Base-by-base conservation (phyloP, 2,329 filamentous ascomycete species). In the Plenodomus lindquistii region DNA sequence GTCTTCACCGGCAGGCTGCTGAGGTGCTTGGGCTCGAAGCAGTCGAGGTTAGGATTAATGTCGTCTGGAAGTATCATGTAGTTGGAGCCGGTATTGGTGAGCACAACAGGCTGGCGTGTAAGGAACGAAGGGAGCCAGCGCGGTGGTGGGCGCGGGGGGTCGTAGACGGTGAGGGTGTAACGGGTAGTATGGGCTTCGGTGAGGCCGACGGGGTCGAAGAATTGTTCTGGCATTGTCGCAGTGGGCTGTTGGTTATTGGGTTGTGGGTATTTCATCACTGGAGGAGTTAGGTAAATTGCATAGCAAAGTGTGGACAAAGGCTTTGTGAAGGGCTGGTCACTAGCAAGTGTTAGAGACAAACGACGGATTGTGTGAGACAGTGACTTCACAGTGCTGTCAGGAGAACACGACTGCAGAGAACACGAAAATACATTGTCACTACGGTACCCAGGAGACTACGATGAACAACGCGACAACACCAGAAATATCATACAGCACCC, bases 101-200 rank as follows among this genome's bases (percentile, higher is more conserved):
- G 15, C 21, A 42, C 36, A 36, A 52, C 36, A 19, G 48, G 42
- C 36, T 46, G 37, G 11, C 54, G 48, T 1, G 47, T 59, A 15
- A 67, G 48, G 29, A 62, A 48, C 2, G 31, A 40, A 5, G 61
- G 58, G 7, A 63, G 21, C 50, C 48, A 62, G 9, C 39, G 41
- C n/a, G 55, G 48, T 13, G 50, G 57, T 29, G 59, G 59, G 18
- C 62, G 55, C 2, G 55, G 57, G 11, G 59, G 60, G 5, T 44
- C 46, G 27, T 54, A 42, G 9, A 64, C 56, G 8, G 46, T 49
- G 24, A 67, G 46, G 8, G 60, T 66, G 51, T 66, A 67, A 24
- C 48, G 35, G 1, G 62, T 66, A 2, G 51, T 54, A 24, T 55
- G 40, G 4, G 40, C 40, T 35, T 66, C 66, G 15, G 48, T 59